Conservation (phyloP, 2,329 filamentous ascomycete genomes). For the Colletotrichum sojae region DNA sequence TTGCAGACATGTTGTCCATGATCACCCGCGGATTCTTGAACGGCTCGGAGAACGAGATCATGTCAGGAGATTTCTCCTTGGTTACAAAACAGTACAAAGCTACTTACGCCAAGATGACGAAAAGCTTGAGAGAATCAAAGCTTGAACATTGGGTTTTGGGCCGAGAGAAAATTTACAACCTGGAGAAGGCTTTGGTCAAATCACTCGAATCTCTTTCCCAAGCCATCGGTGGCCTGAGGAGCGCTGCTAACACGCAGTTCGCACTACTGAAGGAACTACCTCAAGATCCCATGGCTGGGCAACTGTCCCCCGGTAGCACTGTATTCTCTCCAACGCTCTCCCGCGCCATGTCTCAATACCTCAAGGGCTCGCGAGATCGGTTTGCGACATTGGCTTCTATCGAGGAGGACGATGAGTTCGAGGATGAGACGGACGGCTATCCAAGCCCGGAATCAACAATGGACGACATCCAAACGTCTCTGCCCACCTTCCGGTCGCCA, state of each 20-base stretch:
- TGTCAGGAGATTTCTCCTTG: slow-evolving; percentile 74
- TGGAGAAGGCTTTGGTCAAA: slow-evolving; percentile 85
- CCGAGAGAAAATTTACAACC: slow-evolving; percentile 81
- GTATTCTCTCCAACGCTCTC: slow-evolving; percentile 49
- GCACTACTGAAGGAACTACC: slow-evolving; percentile 79
- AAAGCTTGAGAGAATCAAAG: slow-evolving; percentile 86
- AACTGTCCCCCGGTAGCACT: slow-evolving; percentile 49
- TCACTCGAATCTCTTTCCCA: slow-evolving; percentile 89
- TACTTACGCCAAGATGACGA: slow-evolving; percentile 79
- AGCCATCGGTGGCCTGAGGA: slow-evolving; percentile 90
- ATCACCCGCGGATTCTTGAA: slow-evolving; percentile 88
- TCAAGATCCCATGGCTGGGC: slow-evolving; percentile 47
- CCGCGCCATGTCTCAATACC: slow-evolving; percentile 48
- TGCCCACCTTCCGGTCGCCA: slow-evolving; percentile 68
- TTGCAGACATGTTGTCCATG: slow-evolving; percentile 85
- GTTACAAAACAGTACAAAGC: slow-evolving; percentile 75
- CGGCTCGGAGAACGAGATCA: slow-evolving; percentile 84
- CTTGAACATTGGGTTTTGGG: slow-evolving; percentile 90
- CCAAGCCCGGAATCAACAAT: slow-evolving; percentile 59
- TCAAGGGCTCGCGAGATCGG: slow-evolving; percentile 60
- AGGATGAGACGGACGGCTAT: slow-evolving; percentile 46
- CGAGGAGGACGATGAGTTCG: slow-evolving; percentile 71
- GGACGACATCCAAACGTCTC: slow-evolving; percentile 42
- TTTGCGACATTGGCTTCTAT: slow-evolving; percentile 70
- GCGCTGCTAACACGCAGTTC: slow-evolving; percentile 92